Evolutionary conservation across 352 stramenopile species (phyloP), one percentile per base, ranked within the genome.

Genomic region (Phytophthora capsici): DNA sequence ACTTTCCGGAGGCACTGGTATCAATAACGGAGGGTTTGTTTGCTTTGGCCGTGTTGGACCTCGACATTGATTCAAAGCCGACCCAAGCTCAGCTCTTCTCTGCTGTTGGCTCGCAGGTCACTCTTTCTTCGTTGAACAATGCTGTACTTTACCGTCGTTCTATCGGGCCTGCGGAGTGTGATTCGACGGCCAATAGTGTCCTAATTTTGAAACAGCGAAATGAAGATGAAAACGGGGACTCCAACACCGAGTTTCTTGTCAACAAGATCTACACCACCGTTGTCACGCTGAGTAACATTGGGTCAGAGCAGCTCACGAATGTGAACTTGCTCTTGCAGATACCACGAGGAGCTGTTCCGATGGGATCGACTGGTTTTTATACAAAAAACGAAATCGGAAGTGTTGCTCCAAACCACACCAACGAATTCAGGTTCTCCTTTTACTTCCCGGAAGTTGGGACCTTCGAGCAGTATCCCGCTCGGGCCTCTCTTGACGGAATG

Each of bases 241-340:
- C 17, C 4, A 64, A 30, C 22, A 49, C 52, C 9, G 83, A 91
- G 56, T 71, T 89, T 44, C 43, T 91, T 9, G 60, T 80, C 6
- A 75, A 84, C 46, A 82, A 71, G 23, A 54, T 74, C 38, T 90
- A 92, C 47, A 73, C 50, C 1, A 78, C 57, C 12, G 63, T 84
- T 36, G 68, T 91, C 41, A 88, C 73, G 19, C 45, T 90, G 13
- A 90, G 71, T 48, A 92, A 92, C 51, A 79, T 90, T 57, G 67
- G 65, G 7, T 70, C 69, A 1, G 48, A 57, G 3, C 22, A 68
- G 12, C 61, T 75, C 12, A 67, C 28, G 8, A 57, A 68, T 40
- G 47, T 90, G 12, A 80, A 85, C 17, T 41, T 90, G 28, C 53
- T 93, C n/a, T 52, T 88, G 30, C 84, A 93, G 64, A 87, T 93